Base-by-base conservation (phyloP, 2,329 filamentous ascomycete genomes). In the Massarina eburnea region DNA sequence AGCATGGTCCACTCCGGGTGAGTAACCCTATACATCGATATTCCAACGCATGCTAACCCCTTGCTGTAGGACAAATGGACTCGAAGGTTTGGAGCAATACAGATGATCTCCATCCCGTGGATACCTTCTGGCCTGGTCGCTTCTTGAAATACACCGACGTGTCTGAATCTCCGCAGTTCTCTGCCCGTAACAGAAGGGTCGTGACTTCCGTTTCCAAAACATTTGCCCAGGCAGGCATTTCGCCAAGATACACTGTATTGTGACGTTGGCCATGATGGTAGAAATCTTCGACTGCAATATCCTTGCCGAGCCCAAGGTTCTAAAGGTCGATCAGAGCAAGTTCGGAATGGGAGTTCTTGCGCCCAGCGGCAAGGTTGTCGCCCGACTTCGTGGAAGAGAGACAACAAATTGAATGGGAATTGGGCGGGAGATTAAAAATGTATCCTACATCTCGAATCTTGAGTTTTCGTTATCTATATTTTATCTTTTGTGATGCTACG, bases 141-240 rank as follows among this genome's bases (percentile, higher is more conserved):
- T 72, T 71, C 48, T 33, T 42, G n/a, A 43, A 51, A 26, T 17
- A 30, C 5, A 49, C 52, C 4, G 43, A 50, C 3, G 43, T 56
- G 10, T 46, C 64, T 19, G 51, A 59, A 0, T 43, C 26, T 14
- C 2, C 17, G 15, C 30, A 45, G 1, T 64, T 59, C 43, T 3
- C 48, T 57, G 0, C 57, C 66, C 1, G 54, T 58, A 1, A 61
- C 63, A 0, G 58, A 57, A 7, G 67, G 64, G 0, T 61, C 60
- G 1, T 73, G 60, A 52, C 59, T 71, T 3, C 69, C 68, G 0
- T 73, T 61, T 20, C n/a, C 46, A 48, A 4, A 57, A 59, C 7
- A 61, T 68, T 18, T 73, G 71, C 20, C 70, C 68, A 0, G 70
- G 71, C 1, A 63, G 64, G 0, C 64, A 67, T 30, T 72, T 69